phyloP scores from a whole-genome alignment of 441 rosid genomes.

The Biscutella laevigata region DNA sequence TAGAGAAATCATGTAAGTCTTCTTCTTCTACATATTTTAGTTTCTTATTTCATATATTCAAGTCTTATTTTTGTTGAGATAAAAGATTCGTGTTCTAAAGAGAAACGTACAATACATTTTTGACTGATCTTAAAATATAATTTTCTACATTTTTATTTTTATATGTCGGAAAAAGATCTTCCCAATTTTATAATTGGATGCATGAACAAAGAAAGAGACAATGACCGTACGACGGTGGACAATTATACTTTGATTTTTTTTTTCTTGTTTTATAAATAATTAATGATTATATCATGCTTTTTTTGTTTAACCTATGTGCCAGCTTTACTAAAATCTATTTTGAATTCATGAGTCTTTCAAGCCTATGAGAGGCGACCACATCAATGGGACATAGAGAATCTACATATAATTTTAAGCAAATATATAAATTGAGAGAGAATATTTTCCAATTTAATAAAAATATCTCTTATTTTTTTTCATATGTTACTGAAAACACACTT shows the following conservation, averaged over 20 bases:
- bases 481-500: too few relatives aligned
- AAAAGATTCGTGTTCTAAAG: too few relatives aligned
- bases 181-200: constrained; percentile 1
- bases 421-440: too few relatives aligned
- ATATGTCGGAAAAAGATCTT: too few relatives aligned
- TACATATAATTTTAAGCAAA: constrained; percentile 18
- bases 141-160: too few relatives aligned
- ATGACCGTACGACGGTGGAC: constrained; percentile 24
- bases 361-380: constrained; percentile 16
- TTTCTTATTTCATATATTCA: too few relatives aligned
- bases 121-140: too few relatives aligned
- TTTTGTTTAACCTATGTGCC: constrained; percentile 15
- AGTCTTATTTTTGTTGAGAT: too few relatives aligned
- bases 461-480: too few relatives aligned
- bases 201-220: constrained; percentile 17
- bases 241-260: constrained; percentile 13
- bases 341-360: constrained; percentile 6
- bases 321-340: constrained; percentile 9
- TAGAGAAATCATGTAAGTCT: constrained; percentile 75
- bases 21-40: too few relatives aligned
- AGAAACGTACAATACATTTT: too few relatives aligned
- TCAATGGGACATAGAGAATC: constrained; percentile 23
- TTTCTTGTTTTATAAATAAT: background rate
- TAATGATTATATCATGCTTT: constrained; percentile 20
- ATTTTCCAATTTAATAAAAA: too few relatives aligned